These are phyloP conservation scores for Triangularia verruculosa DNA, from an alignment of 2,329 filamentous ascomycete species.

Conservation along the genomic window DNA sequence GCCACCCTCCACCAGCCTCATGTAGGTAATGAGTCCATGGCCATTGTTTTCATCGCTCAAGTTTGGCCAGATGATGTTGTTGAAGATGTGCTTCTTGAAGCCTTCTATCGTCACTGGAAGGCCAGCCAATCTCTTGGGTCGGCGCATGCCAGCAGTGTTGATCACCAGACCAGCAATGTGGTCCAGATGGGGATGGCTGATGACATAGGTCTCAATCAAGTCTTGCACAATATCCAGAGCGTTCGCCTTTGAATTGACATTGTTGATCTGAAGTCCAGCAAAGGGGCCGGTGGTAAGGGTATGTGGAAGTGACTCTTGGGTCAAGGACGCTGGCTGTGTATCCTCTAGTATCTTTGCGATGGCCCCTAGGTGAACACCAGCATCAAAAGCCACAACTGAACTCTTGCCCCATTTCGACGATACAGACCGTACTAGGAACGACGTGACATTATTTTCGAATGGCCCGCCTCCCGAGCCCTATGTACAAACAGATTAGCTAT, in stretches of 20 bases:
- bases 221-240: constrained; percentile 75
- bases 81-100: constrained; percentile 93
- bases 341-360: constrained; percentile 75
- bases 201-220: constrained; percentile 82
- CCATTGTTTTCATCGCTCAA: constrained; percentile 94
- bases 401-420: constrained; percentile 75
- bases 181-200: constrained; percentile 96
- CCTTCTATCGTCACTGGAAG: constrained; percentile 86
- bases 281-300: constrained; percentile 71
- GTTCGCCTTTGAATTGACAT: constrained; percentile 68
- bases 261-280: constrained; percentile 69
- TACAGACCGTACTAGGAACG: constrained; percentile 81
- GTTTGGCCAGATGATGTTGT: constrained; percentile 97
- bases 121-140: constrained; percentile 82
- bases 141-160: constrained; percentile 83
- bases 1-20: constrained; percentile 83
- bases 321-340: constrained; percentile 40
- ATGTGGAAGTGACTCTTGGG: constrained; percentile 44
- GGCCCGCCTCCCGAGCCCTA: constrained; percentile 90
- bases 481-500: neutral
- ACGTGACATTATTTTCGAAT: constrained; percentile 83
- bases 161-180: constrained; percentile 89
- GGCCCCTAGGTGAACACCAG: constrained; percentile 81
- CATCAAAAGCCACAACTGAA: constrained; percentile 88
- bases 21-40: constrained; percentile 86